These are phyloP conservation scores for Neopestalotiopsis rosae DNA, from an alignment of 2,329 filamentous ascomycete species.

Conservation along the genomic window DNA sequence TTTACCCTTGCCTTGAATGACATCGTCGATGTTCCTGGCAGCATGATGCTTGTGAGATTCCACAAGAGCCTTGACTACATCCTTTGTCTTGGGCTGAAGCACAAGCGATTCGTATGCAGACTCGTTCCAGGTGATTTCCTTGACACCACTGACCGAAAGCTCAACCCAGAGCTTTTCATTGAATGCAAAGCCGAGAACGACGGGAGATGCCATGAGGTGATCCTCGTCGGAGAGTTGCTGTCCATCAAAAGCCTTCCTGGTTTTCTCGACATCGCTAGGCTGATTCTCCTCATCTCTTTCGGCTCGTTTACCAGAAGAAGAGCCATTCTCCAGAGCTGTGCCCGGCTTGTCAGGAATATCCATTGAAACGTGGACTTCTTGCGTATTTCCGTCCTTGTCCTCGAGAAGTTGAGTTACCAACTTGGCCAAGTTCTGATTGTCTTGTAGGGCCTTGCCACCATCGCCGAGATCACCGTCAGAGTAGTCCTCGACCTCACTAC, in stretches of 20 bases:
- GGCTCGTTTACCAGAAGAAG: slow-evolving; percentile 32
- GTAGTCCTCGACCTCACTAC: slow-evolving; percentile 48
- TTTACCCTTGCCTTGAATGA: slow-evolving; percentile 84
- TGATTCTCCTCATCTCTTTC: slow-evolving; percentile 24
- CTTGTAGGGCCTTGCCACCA: slow-evolving; percentile 22
- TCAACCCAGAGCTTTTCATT: slow-evolving; percentile 90
- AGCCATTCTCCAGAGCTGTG: slow-evolving; percentile 63
- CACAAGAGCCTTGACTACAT: slow-evolving; percentile 80
- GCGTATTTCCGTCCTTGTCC: slow-evolving; percentile 45
- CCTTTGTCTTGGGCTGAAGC: slow-evolving; percentile 64
- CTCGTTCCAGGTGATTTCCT: slow-evolving; percentile 84
- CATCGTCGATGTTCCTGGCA: slow-evolving; percentile 81
- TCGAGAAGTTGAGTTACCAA: slow-evolving; percentile 59
- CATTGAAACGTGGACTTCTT: slow-evolving; percentile 40
- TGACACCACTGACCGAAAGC: slow-evolving; percentile 79
- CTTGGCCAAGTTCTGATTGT: slow-evolving; percentile 45
- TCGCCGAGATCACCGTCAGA: slow-evolving; percentile 37
- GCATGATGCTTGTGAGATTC: slow-evolving; percentile 84
- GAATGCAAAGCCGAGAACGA: slow-evolving; percentile 87
- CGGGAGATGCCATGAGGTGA: slow-evolving; percentile 80
- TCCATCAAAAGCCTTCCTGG: slow-evolving; percentile 32
- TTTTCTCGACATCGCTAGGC: slow-evolving; percentile 22
- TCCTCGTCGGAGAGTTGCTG: slow-evolving; percentile 80
- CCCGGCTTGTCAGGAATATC: slow-evolving; percentile 39
- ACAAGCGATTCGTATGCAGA: slow-evolving; percentile 84